A percentile compares a stretch with the other conserved stretches of the same genome.
phyloP scores from a whole-genome alignment of 345 rosid species.

The Eucalyptus pauciflora region DNA sequence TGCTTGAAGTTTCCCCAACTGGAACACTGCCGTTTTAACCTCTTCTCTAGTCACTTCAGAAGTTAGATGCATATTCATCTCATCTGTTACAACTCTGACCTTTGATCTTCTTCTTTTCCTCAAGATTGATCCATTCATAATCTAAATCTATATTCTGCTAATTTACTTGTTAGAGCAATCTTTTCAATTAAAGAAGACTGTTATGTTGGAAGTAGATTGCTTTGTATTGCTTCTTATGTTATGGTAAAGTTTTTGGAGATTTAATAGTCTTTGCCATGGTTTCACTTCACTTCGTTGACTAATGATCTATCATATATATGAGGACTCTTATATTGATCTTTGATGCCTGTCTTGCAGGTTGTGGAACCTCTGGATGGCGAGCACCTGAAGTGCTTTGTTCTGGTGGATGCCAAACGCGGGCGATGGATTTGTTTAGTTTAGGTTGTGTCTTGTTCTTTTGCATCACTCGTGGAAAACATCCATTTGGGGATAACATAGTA shows the following conservation, averaged over 20 bases:
- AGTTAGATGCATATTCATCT: too few species aligned
- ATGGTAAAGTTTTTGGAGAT: background rate
- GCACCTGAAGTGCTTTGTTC: constrained; percentile 78
- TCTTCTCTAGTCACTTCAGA: too few species aligned
- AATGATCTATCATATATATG: background rate
- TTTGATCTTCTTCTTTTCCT: too few species aligned
- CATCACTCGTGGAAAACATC: background rate
- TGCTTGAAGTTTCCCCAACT: too few species aligned
- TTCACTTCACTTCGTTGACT: background rate
- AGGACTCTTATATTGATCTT: background rate
- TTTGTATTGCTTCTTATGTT: background rate
- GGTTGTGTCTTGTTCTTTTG: background rate
- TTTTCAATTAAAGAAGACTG: background rate
- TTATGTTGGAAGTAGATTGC: background rate
- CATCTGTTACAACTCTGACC: too few species aligned
- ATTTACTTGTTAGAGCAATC: background rate
- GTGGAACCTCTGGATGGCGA: constrained; percentile 28
- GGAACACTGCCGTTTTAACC: too few species aligned
- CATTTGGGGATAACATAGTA: constrained; percentile 50
- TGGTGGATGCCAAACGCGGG: constrained; percentile 79
- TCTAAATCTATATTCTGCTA: fast-evolving
- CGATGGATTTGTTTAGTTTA: constrained; percentile 66
- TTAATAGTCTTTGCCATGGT: background rate
- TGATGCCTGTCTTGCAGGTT: background rate
- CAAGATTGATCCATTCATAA: too few species aligned